Base-by-base conservation (phyloP, 768 basidiomycete genomes). In the Phylloporus arenicola region DNA sequence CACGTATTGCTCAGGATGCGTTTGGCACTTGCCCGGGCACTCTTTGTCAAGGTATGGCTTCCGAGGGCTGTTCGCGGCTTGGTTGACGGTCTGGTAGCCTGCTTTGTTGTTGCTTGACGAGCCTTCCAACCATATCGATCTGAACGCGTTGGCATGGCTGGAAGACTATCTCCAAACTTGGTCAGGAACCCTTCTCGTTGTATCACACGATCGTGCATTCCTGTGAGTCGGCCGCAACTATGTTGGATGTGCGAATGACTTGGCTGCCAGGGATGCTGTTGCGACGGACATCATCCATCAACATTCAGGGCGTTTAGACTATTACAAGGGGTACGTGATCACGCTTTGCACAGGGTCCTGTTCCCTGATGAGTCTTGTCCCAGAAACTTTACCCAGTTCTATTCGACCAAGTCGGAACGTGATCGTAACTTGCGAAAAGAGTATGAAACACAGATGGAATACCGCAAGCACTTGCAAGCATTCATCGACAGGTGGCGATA, bases 401-500 rank as follows among this genome's bases (percentile, higher is more conserved):
- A 99, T 66, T 94, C 95, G 2, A 98, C 95, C 19, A 97, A 98
- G 71, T 89, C 87, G 4, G 96, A 98, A 64, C 86, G 96, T 24
- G 88, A 92, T 59, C 83, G 84, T 52, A 93, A 93, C 62, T 72
- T 94, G 68, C 82, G 82, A 37, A 93, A 92, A 70, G 95, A 98
- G 68, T 99, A 98, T 68, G 95, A 98, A 30, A 76, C 92, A 0
- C 96, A 99, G 69, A 84, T 96, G 80, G 86, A 88, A 10, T 98
- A 98, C 65, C 80, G 96, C 48, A 88, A 88, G 61, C 92, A 96
- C 72, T 71, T 98, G 27, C 95, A 98, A 65, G 93, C 95, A 0
- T 99, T 96, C 73, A 97, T 99, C 59, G 96, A 98, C 61, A 78
- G 92, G 47, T 99, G 96, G 96, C 78, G 95, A 60, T 97, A 97